Percentiles rank a stretch among this genome's conserved stretches.
phyloP scores from a whole-genome alignment of 257 asterid species.

The Knoxia roxburghii region DNA sequence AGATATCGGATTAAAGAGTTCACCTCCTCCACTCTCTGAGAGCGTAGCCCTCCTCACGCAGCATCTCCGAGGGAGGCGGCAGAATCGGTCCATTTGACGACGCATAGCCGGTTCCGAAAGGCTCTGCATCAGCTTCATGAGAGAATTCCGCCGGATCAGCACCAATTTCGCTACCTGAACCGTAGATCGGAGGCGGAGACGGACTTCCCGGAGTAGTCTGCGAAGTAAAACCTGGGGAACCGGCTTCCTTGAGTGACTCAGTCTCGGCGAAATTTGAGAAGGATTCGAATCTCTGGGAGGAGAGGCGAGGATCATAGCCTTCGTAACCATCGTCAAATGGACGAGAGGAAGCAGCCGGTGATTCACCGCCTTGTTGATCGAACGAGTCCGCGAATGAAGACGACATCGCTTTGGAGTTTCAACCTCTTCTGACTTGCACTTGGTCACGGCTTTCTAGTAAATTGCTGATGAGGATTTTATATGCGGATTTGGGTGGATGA shows the following conservation, averaged over 20 bases:
- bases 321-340: slow-evolving; percentile 38
- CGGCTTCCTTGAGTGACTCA: slow-evolving; percentile 28
- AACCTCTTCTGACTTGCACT: neutral
- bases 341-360: slow-evolving; percentile 27
- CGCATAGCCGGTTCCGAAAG: slow-evolving; percentile 11
- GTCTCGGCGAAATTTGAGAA: slow-evolving; percentile 31
- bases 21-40: slow-evolving; percentile 91
- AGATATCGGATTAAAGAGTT: neutral
- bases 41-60: slow-evolving; percentile 51
- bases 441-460: neutral
- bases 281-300: slow-evolving; percentile 24
- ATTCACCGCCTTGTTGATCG: slow-evolving; percentile 34
- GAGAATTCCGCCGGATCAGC: slow-evolving; percentile 45
- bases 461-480: too few species aligned
- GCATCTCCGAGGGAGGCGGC: slow-evolving; percentile 54
- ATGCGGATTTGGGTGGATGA: neutral
- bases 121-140: slow-evolving; percentile 24
- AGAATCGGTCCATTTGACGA: slow-evolving; percentile 36
- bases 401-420: slow-evolving; percentile 40
- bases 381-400: slow-evolving; percentile 41
- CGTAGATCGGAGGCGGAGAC: slow-evolving; percentile 31
- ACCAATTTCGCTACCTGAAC: slow-evolving; percentile 30
- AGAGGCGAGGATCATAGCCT: slow-evolving; percentile 20
- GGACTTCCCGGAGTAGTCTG: slow-evolving; percentile 18
- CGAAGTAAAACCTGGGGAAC: slow-evolving; percentile 28